Evolutionary conservation across 169 alveolate species (phyloP).

Genomic region (Plasmodium inui): DNA sequence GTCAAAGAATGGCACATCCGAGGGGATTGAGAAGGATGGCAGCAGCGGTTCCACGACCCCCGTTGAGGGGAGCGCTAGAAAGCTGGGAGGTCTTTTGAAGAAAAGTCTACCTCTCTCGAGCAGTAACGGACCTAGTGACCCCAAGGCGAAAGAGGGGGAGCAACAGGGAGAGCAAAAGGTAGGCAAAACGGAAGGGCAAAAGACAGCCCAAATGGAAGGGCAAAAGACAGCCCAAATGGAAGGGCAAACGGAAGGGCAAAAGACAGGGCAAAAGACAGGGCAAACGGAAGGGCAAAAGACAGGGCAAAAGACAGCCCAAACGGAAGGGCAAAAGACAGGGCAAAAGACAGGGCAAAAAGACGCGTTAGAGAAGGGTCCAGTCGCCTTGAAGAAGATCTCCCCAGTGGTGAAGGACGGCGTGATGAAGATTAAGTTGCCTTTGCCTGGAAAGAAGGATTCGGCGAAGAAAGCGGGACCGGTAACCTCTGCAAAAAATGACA

Average conservation of each 20-base stretch:
- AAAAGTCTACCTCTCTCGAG: not conserved
- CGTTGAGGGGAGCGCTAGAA: not conserved
- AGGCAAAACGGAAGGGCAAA: not conserved
- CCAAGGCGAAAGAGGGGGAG: not conserved
- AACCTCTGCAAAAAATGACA: not conserved
- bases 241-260: not conserved
- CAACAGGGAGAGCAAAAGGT: not conserved
- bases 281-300: too few species aligned
- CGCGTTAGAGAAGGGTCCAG: not conserved
- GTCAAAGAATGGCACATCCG: not conserved
- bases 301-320: not conserved
- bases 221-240: too few species aligned
- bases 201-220: not conserved
- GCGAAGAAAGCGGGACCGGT: not conserved
- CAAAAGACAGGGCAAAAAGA: not conserved
- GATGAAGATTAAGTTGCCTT: slow-evolving; percentile 29
- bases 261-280: too few species aligned
- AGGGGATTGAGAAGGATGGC: not conserved
- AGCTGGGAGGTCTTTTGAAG: not conserved
- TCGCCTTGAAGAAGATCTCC: not conserved
- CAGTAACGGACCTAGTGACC: not conserved
- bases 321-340: too few species aligned
- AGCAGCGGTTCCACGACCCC: not conserved
- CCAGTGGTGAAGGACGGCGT: slow-evolving; percentile 6
- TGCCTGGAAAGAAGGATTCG: not conserved